Evolutionary conservation across 768 basidiomycete species (phyloP).

Genomic region (Rickenella mellea): DNA sequence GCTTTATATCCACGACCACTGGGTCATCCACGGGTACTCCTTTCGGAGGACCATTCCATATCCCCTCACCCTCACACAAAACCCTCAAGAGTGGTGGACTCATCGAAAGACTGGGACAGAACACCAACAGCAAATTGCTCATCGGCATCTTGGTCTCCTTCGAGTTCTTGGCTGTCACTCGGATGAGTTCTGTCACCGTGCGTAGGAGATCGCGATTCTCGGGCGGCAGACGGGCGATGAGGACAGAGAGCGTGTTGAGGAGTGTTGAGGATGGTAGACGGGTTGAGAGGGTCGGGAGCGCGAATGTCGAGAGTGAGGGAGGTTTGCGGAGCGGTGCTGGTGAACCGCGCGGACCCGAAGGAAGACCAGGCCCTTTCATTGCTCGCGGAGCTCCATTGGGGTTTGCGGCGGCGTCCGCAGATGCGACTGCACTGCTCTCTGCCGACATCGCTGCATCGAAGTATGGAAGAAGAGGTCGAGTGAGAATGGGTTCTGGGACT

Average conservation of each 20-base stretch:
- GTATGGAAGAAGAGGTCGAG: conserved; percentile 53
- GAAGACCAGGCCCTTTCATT: conserved; percentile 26
- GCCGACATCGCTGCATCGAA: conserved; percentile 72
- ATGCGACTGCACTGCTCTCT: conserved; percentile 33
- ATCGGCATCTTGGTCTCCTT: conserved; percentile 87
- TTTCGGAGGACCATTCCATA: conserved; percentile 41
- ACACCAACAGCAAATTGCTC: conserved; percentile 77
- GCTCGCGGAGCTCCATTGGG: conserved; percentile 9
- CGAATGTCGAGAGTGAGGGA: conserved; percentile 71
- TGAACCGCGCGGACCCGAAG: conserved; percentile 29
- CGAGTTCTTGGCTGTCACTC: conserved; percentile 56
- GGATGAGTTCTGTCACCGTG: conserved; percentile 75
- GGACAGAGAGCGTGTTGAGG: conserved; percentile 45
- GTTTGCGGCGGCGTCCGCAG: conserved; percentile 7
- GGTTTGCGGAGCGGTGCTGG: conserved; percentile 52
- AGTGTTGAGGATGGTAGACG: conserved; percentile 54
- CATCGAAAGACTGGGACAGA: conserved; percentile 82
- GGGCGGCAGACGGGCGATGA: conserved; percentile 60
- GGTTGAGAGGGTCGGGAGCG: conserved; percentile 57
- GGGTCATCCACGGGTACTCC: conserved; percentile 11
- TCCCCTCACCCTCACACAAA: conserved; percentile 58
- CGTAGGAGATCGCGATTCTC: conserved; percentile 81
- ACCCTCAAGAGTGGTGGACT: conserved; percentile 62
- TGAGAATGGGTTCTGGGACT: conserved; percentile 88
- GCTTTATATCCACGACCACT: conserved; percentile 23